A percentile compares a stretch with the other conserved stretches of the same genome.
phyloP scores from a whole-genome alignment of 192 early-diverging fungal genomes.

The Linnemannia elongata region DNA sequence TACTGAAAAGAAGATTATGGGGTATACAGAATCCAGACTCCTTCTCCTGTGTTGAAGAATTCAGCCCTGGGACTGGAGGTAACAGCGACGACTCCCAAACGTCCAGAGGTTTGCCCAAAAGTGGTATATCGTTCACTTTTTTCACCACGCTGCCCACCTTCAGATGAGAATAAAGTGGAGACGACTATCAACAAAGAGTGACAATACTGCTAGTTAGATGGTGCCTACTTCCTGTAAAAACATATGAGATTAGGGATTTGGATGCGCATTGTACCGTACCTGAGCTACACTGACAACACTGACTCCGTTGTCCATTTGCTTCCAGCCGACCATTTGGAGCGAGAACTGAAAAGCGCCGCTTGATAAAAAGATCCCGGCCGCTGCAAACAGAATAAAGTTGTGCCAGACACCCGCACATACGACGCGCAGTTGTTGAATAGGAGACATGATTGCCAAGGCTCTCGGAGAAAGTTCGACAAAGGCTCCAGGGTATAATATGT shows the following conservation, averaged over 20 bases:
- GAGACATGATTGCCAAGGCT: constrained; percentile 56
- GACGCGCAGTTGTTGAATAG: constrained; percentile 67
- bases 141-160: constrained; percentile 57
- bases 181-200: constrained; percentile 32
- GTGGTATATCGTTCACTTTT: constrained; percentile 55
- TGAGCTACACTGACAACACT: constrained; percentile 70
- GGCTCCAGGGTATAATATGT: constrained; percentile 81
- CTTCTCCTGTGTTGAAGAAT: not conserved
- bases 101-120: constrained; percentile 55
- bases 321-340: constrained; percentile 65
- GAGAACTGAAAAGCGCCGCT: constrained; percentile 60
- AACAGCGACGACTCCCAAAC: constrained; percentile 41
- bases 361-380: constrained; percentile 55
- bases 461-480: constrained; percentile 76
- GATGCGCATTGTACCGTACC: constrained; percentile 16
- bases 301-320: constrained; percentile 63
- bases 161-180: constrained; percentile 65
- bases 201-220: not conserved
- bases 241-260: not conserved
- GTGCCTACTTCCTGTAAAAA: not conserved
- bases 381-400: constrained; percentile 68
- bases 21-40: constrained; percentile 57
- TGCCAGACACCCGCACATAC: constrained; percentile 86
- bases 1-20: constrained; percentile 37
- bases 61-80: not conserved